A percentile compares a stretch with the other conserved stretches of the same genome.
Evolutionary conservation across 2,329 filamentous ascomycete species (phyloP).

Genomic region (Claviceps humidiphila): DNA sequence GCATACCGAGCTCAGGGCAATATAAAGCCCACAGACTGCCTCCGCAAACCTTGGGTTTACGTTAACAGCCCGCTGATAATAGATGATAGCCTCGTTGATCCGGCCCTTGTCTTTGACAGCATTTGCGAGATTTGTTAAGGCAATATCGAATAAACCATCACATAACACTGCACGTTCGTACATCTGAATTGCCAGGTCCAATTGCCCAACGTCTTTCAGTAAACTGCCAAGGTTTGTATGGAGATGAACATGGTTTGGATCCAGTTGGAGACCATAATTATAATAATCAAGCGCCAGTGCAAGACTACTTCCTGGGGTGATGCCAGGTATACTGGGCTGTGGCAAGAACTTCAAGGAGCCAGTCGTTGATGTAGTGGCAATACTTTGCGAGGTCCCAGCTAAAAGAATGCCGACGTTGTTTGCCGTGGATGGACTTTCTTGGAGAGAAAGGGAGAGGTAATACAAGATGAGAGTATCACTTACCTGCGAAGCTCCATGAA

Average conservation of each 20-base stretch:
- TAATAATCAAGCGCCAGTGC: slow-evolving; percentile 86
- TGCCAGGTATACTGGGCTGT: slow-evolving; percentile 53
- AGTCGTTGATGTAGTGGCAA: slow-evolving; percentile 21
- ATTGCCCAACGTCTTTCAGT: slow-evolving; percentile 88
- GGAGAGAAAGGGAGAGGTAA: slow-evolving; percentile 85
- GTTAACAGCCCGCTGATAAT: slow-evolving; percentile 79
- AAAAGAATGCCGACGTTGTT: slow-evolving; percentile 97
- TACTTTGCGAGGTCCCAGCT: slow-evolving; percentile 73
- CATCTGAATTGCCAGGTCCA: slow-evolving; percentile 87
- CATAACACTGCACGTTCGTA: slow-evolving; percentile 89
- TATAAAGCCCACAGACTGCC: slow-evolving; percentile 88
- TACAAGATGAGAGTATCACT: slow-evolving; percentile 90
- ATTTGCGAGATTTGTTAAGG: slow-evolving; percentile 89
- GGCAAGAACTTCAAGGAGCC: slow-evolving; percentile 6
- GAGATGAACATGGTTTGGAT: slow-evolving; percentile 82
- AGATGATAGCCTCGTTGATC: slow-evolving; percentile 80
- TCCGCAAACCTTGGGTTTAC: slow-evolving; percentile 96
- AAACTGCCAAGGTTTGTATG: slow-evolving; percentile 94
- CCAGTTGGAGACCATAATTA: slow-evolving; percentile 79
- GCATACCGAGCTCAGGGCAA: slow-evolving; percentile 91
- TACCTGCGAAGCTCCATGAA: slow-evolving; percentile 59
- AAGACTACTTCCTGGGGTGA: slow-evolving; percentile 74
- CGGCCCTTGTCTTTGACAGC: slow-evolving; percentile 94
- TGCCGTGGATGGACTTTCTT: slow-evolving; percentile 91
- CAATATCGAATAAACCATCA: slow-evolving; percentile 92